These are phyloP conservation scores for Aspergillus pseudonomiae DNA, from an alignment of 2,329 filamentous ascomycete species.

Conservation along the genomic window DNA sequence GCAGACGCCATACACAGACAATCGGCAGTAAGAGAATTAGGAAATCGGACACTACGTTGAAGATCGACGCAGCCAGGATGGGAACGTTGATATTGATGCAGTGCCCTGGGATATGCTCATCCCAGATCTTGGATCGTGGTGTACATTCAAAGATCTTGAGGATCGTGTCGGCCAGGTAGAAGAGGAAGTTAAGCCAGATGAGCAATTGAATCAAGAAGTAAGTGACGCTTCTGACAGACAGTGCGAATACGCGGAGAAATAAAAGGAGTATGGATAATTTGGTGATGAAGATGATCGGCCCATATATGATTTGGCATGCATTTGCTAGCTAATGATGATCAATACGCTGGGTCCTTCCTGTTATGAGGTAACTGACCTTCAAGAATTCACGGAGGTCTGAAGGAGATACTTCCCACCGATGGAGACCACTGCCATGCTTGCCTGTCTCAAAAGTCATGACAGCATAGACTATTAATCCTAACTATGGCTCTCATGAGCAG, in stretches of 20 bases:
- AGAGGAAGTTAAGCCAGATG: slow-evolving; percentile 28
- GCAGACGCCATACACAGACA: slow-evolving; percentile 25
- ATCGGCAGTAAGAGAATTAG: slow-evolving; percentile 29
- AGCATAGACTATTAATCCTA: slow-evolving; percentile 28
- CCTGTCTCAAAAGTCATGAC: slow-evolving; percentile 24
- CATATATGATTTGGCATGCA: slow-evolving; percentile 30
- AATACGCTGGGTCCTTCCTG: background rate
- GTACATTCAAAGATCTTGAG: slow-evolving; percentile 32
- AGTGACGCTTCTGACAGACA: slow-evolving; percentile 20
- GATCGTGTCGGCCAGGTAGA: slow-evolving; percentile 28
- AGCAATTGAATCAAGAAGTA: slow-evolving; percentile 27
- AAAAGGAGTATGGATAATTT: slow-evolving; percentile 34
- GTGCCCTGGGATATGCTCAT: slow-evolving; percentile 19
- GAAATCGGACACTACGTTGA: slow-evolving; percentile 29
- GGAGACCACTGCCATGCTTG: slow-evolving; percentile 25
- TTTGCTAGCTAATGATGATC: slow-evolving; percentile 21
- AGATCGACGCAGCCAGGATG: slow-evolving; percentile 23
- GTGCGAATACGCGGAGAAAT: slow-evolving; percentile 30
- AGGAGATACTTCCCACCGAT: slow-evolving; percentile 20
- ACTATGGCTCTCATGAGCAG: slow-evolving; percentile 10
- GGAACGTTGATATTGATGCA: slow-evolving; percentile 29
- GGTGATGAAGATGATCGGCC: slow-evolving; percentile 31
- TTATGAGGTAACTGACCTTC: slow-evolving; percentile 15
- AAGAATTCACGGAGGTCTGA: slow-evolving; percentile 22
- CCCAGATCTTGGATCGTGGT: slow-evolving; percentile 28